These are phyloP conservation scores for Hanseniaspora uvarum DNA, from an alignment of 1,139 yeast genomes.

Conservation along the genomic window DNA sequence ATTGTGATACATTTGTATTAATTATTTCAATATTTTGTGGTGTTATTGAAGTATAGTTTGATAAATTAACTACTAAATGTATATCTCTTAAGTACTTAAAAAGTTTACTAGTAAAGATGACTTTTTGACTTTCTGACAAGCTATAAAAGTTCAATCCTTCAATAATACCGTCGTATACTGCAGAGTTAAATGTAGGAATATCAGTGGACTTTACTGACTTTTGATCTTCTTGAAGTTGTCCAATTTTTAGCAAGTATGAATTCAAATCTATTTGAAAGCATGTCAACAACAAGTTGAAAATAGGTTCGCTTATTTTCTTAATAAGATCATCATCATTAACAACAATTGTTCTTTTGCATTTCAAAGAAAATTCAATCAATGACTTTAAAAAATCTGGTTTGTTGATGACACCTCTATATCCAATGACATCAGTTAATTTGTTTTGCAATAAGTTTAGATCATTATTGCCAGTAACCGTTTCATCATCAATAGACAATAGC, in stretches of 20 bases:
- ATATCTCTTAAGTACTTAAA: slow-evolving; percentile 39
- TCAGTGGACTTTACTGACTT: slow-evolving; percentile 25
- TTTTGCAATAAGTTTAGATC: slow-evolving; percentile 1
- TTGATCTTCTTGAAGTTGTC: slow-evolving; percentile 31
- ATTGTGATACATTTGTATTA: slow-evolving; percentile 25
- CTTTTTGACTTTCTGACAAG: slow-evolving; percentile 8
- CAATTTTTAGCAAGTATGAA: slow-evolving; percentile 46
- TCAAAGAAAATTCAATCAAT: slow-evolving; percentile 8
- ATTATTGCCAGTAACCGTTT: slow-evolving; percentile 8
- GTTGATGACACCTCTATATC: slow-evolving; percentile 14
- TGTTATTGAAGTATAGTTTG: slow-evolving; percentile 19
- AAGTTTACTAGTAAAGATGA: slow-evolving; percentile 34
- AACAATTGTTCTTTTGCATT: slow-evolving; percentile 20
- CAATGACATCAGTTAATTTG: slow-evolving; percentile 11
- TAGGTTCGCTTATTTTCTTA: slow-evolving; percentile 27
- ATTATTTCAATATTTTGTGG: slow-evolving; percentile 19
- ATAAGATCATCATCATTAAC: slow-evolving; percentile 16
- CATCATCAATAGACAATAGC: slow-evolving; percentile 27
- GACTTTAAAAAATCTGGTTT: slow-evolving; percentile 12
- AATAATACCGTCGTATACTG: slow-evolving; percentile 6
- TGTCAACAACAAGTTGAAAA: slow-evolving; percentile 38
- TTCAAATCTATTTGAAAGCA: slow-evolving; percentile 49
- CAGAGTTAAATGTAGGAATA: slow-evolving; percentile 33
- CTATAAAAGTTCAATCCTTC: slow-evolving; percentile 17
- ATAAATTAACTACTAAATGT: slow-evolving; percentile 32